Evolutionary conservation across 73 alveolate genomes (phyloP), one percentile per base, ranked within the genome.

Genomic region (Loxodes magnus): DNA sequence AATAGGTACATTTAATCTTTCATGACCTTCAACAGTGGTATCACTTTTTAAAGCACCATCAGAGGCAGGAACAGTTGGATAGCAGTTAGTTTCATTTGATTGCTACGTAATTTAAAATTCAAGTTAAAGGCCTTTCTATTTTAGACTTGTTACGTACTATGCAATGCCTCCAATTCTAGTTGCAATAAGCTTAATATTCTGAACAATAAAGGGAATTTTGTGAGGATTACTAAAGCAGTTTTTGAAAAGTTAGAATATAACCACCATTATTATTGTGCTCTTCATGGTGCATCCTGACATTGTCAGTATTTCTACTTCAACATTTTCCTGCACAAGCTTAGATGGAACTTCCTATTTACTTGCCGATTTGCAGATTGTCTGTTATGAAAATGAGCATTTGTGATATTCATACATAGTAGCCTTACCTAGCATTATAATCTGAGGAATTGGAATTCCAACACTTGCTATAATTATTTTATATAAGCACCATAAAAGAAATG

Each of bases 1-100:
- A 41, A 65, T 79, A 3, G 64, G 75, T 2, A 46, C 74, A 3
- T 73, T 73, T 35, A 37, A 73, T n/a, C 48, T 66, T 22, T 42
- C 42, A 26, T 73, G 87, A 75, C 87, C 87, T 5, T 17, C 3
- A 10, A 23, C 4, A 36, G 79, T 73, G 4, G 14, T 5, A n/a
- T 35, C 31, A 24, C 35, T 65, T 19, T 73, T 66, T 56, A 46
- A 26, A 23, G 20, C 39, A 7, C 23, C 59, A 7, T 24, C 22
- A 33, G 26, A 66, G 5, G 76, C 62, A 5, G 62, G 56, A 3
- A 61, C 43, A 21, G 71, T 50, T 4, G 21, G 70, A 7, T 22
- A 38, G 23, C 64, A 74, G 56, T 28, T 66, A 4, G 21, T 56
- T 20, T 74, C 88, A n/a, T 12, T 33, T 1, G 43, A 33, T 33